These are phyloP conservation scores for Leptodermis oblonga DNA, from an alignment of 257 asterid species.

Conservation along the genomic window DNA sequence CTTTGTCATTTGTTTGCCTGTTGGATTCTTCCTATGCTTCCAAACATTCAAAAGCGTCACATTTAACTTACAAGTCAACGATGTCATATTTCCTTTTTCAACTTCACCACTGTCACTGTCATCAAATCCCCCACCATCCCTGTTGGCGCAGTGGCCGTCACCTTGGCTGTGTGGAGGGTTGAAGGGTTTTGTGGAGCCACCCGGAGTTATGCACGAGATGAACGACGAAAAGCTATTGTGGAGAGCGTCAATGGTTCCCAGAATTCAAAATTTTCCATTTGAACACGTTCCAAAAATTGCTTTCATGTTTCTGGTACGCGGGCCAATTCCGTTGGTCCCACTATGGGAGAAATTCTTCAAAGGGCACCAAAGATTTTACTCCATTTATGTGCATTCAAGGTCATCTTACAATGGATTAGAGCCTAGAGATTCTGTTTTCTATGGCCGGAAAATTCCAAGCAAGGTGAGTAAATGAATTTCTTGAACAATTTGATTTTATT, in stretches of 20 bases:
- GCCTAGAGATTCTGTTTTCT: conserved; percentile 50
- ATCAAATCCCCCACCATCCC: background rate
- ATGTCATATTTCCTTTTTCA: conserved; percentile 38
- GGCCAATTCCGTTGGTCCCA: conserved; percentile 33
- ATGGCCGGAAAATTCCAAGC: conserved; percentile 69
- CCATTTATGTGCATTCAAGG: conserved; percentile 39
- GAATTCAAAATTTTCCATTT: conserved; percentile 30
- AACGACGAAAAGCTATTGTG: conserved; percentile 51
- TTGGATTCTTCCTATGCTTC: conserved; percentile 48
- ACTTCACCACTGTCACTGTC: conserved; percentile 14
- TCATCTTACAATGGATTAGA: conserved; percentile 29
- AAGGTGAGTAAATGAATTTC: conserved; percentile 33
- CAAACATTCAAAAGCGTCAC: conserved; percentile 47
- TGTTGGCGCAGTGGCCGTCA: background rate
- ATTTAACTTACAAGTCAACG: conserved; percentile 47
- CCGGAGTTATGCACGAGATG: conserved; percentile 46
- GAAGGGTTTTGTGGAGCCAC: conserved; percentile 14
- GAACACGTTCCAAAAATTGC: conserved; percentile 34
- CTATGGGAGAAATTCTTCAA: conserved; percentile 43
- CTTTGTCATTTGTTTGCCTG: conserved; percentile 46
- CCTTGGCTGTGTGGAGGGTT: background rate
- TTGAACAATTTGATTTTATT: too few relatives aligned
- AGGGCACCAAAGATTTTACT: conserved; percentile 35
- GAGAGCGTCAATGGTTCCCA: conserved; percentile 49
- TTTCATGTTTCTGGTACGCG: conserved; percentile 43